phyloP scores from a whole-genome alignment of 192 early-diverging fungal species.

The Entomortierella beljakovae region DNA sequence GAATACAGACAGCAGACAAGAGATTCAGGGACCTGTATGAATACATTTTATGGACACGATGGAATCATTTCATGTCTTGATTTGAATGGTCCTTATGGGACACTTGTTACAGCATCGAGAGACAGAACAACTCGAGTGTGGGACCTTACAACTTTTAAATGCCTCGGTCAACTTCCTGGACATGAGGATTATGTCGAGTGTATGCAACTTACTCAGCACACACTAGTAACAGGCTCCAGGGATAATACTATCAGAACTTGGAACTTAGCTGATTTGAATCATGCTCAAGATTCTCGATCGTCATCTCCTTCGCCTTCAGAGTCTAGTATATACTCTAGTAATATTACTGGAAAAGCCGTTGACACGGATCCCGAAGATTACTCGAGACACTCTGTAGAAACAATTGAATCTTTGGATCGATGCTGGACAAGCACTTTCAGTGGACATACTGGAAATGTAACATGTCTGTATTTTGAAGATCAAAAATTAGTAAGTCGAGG shows the following conservation, averaged over 20 bases:
- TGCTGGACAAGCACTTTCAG: slow-evolving; percentile 55
- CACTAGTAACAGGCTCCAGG: slow-evolving; percentile 53
- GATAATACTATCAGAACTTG: slow-evolving; percentile 51
- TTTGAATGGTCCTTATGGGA: slow-evolving; percentile 65
- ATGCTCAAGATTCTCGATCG: slow-evolving; percentile 35
- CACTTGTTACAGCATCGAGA: slow-evolving; percentile 71
- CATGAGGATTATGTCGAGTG: slow-evolving; percentile 55
- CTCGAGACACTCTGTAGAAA: slow-evolving; percentile 32
- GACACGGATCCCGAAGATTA: slow-evolving; percentile 36
- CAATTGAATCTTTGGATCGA: slow-evolving; percentile 28
- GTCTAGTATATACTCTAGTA: slow-evolving; percentile 25
- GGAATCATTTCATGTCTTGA: slow-evolving; percentile 71
- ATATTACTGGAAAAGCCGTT: slow-evolving; percentile 19
- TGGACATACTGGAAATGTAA: slow-evolving; percentile 61
- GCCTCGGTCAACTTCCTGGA: slow-evolving; percentile 63
- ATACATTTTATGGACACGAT: slow-evolving; percentile 72
- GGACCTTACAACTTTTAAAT: slow-evolving; percentile 71
- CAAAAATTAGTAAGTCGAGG: slow-evolving; percentile 58
- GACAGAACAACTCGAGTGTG: slow-evolving; percentile 79
- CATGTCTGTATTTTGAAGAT: slow-evolving; percentile 66
- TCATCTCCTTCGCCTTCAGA: slow-evolving; percentile 42
- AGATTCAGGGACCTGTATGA: slow-evolving; percentile 58
- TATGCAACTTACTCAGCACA: slow-evolving; percentile 36
- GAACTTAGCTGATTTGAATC: slow-evolving; percentile 37
- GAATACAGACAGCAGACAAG: slow-evolving; percentile 44